Conservation (phyloP, 1,284 basidiomycete species). For the Irpex rosettiformis region DNA sequence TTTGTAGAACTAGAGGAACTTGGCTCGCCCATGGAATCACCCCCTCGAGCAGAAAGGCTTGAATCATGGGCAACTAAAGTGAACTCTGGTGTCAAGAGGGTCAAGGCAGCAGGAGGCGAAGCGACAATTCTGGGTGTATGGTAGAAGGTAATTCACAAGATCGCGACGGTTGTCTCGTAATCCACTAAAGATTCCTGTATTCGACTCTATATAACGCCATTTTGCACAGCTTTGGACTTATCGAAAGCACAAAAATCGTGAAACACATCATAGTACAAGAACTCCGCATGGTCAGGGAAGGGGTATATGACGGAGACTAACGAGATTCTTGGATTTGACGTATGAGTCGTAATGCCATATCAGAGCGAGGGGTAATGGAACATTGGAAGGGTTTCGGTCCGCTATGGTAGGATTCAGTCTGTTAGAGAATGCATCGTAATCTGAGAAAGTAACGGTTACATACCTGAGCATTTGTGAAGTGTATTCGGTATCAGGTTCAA, state of each 20-base stretch:
- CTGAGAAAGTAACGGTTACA: background rate
- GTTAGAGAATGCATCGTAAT: background rate
- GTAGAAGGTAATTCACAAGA: constrained; percentile 14
- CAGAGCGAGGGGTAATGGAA: constrained; percentile 37
- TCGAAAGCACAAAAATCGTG: too few species aligned
- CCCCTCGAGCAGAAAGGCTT: constrained; percentile 9
- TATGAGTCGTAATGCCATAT: constrained; percentile 28
- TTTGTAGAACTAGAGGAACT: constrained; percentile 30
- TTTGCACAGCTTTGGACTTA: too few species aligned
- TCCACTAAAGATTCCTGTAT: too few species aligned
- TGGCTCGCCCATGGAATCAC: constrained; percentile 13
- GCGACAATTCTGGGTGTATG: constrained; percentile 28
- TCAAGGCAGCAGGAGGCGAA: constrained; percentile 33
- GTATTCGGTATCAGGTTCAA: constrained; percentile 25
- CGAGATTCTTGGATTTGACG: constrained; percentile 23
- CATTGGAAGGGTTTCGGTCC: constrained; percentile 41
- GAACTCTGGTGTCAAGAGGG: constrained; percentile 31
- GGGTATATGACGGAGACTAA: background rate
- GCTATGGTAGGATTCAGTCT: constrained; percentile 12
- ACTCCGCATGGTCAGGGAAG: background rate
- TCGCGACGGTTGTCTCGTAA: too few species aligned
- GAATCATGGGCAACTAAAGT: constrained; percentile 30
- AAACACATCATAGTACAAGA: too few species aligned
- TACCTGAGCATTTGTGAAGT: constrained; percentile 20
- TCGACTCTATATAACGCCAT: too few species aligned